Base-by-base conservation (phyloP, 2,329 filamentous ascomycete species). In the Fusarium phyllophilum region DNA sequence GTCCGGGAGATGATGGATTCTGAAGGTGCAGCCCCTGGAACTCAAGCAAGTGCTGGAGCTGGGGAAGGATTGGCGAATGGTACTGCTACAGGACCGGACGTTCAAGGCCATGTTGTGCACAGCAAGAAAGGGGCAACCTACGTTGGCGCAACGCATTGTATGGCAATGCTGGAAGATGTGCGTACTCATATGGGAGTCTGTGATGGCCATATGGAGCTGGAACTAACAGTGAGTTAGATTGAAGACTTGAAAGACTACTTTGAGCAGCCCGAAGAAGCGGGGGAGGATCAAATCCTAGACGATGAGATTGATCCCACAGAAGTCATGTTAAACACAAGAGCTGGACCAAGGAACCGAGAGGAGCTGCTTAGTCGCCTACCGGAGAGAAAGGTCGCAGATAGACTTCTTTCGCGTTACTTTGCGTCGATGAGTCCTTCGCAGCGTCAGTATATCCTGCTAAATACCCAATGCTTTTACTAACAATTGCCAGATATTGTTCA, bases 81-180 rank as follows among this genome's bases (percentile, higher is more conserved):
- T n/a, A 66, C 41, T 20, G 49, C 52, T 14, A 56, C 59, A 24
- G 73, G 76, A 17, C 80, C 78, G 38, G 74, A 75, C 42, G 69
- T 78, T 17, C 78, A 66, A 45, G 86, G 83, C 0, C 83, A 86
- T 60, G 82, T 89, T 12, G 82, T 89, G 26, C 79, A 82, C 29
- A 82, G 85, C 6, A 78, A 83, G 41, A 79, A 80, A 57, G 83
- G 82, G 15, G 85, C 84, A 46, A 88, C 85, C 9, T 90, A 89
- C 72, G 85, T 90, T 9, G 89, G 89, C 3, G 88, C 88, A 8
- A 90, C 89, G 49, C 88, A 90, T 67, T 89, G 88, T 72, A 86
- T 89, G 82, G 89, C 89, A 5, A 89, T 90, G 79, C 79, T 90
- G 17, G 87, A 90, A 75, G 87, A 90, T 82, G 88, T 90, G 74